Conservation (phyloP, 805 yeast species). For the Candida koratica region DNA sequence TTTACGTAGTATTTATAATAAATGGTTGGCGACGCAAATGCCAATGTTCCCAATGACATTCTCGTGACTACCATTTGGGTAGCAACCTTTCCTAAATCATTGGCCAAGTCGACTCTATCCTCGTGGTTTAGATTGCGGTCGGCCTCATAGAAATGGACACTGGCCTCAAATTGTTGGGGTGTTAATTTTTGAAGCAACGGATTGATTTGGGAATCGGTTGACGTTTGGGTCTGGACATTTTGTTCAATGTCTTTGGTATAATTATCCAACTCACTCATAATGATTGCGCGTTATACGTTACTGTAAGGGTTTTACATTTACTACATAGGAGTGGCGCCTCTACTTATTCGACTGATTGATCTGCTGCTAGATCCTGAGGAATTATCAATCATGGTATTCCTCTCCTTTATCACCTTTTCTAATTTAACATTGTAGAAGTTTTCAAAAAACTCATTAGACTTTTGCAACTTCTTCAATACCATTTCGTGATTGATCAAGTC, state of each 20-base stretch:
- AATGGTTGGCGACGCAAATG: constrained; percentile 30
- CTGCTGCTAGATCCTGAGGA: constrained; percentile 27
- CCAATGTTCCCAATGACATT: constrained; percentile 23
- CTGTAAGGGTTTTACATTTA: background rate
- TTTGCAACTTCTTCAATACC: constrained; percentile 22
- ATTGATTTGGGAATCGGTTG: constrained; percentile 13
- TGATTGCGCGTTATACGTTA: background rate
- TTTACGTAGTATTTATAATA: constrained; percentile 15
- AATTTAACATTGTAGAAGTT: constrained; percentile 27
- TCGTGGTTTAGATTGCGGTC: constrained; percentile 29
- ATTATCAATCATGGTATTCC: constrained; percentile 28
- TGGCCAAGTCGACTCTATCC: constrained; percentile 30
- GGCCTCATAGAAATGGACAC: constrained; percentile 38
- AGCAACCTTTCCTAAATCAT: constrained; percentile 26
- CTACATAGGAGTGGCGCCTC: constrained; percentile 19
- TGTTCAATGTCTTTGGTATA: constrained; percentile 4
- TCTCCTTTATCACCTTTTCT: constrained; percentile 33
- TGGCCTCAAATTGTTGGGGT: constrained; percentile 35
- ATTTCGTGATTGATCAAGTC: constrained; percentile 26
- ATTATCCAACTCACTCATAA: constrained; percentile 6
- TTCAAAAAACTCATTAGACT: constrained; percentile 29
- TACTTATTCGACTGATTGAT: constrained; percentile 33
- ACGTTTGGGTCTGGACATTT: background rate
- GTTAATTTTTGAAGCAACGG: constrained; percentile 27
- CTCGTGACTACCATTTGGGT: constrained; percentile 24